Percentiles rank a stretch among this genome's conserved stretches.
phyloP scores from a whole-genome alignment of 2,329 filamentous ascomycete genomes.

The Leptosphaerulina australis region DNA sequence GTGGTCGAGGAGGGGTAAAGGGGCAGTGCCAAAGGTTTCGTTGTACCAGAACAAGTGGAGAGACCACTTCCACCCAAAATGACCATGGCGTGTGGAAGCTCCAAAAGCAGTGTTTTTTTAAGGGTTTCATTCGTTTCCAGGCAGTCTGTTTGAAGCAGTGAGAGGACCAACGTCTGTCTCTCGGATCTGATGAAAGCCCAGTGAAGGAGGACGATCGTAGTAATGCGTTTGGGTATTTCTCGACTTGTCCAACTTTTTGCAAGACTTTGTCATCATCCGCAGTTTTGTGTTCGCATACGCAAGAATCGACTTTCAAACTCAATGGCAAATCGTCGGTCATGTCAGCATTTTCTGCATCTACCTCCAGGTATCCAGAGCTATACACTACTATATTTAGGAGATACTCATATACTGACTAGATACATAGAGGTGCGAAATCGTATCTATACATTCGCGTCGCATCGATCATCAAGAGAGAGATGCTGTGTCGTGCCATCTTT shows the following conservation, averaged over 20 bases:
- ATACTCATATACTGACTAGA: neutral
- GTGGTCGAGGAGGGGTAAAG: slow-evolving; percentile 2
- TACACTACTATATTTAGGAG: no score
- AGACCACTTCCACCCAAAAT: neutral
- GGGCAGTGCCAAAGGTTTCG: neutral
- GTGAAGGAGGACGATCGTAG: neutral
- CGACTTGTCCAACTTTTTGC: neutral
- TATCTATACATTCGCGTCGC: slow-evolving; percentile 1
- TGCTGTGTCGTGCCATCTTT: slow-evolving; percentile 2
- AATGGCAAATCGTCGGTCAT: neutral
- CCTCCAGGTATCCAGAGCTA: neutral
- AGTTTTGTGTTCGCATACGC: neutral
- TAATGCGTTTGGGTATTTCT: neutral
- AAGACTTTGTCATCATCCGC: neutral
- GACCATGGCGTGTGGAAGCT: neutral
- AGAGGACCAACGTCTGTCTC: neutral
- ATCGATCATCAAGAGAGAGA: neutral
- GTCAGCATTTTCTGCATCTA: neutral
- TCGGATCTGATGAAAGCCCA: neutral
- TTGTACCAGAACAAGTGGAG: neutral
- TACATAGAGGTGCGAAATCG: slow-evolving; percentile 1
- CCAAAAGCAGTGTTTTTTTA: neutral
- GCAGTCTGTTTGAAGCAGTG: neutral
- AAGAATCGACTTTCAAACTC: neutral
- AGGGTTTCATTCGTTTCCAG: neutral